Evolutionary conservation across 345 rosid genomes (phyloP).

Genomic region (Populus alba): DNA sequence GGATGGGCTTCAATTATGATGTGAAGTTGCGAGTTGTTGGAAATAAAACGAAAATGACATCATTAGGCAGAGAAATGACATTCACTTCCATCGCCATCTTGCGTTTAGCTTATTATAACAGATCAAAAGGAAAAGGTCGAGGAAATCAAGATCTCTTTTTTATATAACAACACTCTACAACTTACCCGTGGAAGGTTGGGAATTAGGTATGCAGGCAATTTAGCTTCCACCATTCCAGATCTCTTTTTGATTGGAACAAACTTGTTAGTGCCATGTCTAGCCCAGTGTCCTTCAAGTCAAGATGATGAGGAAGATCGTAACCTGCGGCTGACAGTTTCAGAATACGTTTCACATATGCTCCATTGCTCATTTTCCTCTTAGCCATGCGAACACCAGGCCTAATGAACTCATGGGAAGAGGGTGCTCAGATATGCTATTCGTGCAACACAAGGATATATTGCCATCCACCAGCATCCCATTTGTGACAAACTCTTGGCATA

Average conservation of each 20-base stretch:
- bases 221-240: not conserved
- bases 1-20: not conserved
- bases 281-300: conserved; percentile 68
- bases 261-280: conserved; percentile 72
- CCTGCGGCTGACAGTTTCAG: conserved; percentile 56
- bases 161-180: not conserved
- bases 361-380: conserved; percentile 75
- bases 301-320: conserved; percentile 46
- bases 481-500: conserved; percentile 48
- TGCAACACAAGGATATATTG: conserved; percentile 64
- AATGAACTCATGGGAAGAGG: conserved; percentile 61
- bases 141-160: not conserved
- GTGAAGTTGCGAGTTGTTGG: not conserved
- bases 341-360: conserved; percentile 60
- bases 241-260: conserved; percentile 60
- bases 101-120: no score
- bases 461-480: conserved; percentile 73
- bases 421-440: conserved; percentile 44
- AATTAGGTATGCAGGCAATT: conserved; percentile 1
- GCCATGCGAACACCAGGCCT: conserved; percentile 58
- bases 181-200: conserved; percentile 5
- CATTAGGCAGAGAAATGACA: not conserved
- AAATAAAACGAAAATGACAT: not conserved
- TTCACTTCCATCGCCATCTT: not conserved
- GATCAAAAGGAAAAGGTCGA: not conserved